Conservation (phyloP, 2,329 filamentous ascomycete genomes). For the Lojkania enalia region DNA sequence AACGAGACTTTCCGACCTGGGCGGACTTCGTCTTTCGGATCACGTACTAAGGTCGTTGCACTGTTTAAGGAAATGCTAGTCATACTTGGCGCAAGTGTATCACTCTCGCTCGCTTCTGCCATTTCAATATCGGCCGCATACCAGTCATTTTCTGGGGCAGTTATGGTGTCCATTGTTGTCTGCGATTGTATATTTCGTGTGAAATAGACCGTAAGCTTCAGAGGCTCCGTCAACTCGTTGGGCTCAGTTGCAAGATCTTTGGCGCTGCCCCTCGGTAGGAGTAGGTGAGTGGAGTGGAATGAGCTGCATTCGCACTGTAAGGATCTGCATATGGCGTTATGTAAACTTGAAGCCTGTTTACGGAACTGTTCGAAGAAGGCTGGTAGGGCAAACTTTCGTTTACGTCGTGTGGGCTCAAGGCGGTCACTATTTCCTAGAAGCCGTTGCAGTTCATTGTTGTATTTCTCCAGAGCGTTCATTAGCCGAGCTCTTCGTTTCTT, state of each 20-base stretch:
- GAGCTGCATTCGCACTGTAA: background rate
- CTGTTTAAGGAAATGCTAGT: background rate
- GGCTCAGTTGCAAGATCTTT: background rate
- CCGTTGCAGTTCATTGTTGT: background rate
- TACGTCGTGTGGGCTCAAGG: background rate
- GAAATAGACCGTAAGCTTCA: background rate
- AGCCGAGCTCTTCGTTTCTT: background rate
- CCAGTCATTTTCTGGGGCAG: background rate
- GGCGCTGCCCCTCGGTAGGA: background rate
- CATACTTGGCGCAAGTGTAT: background rate
- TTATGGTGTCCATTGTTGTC: background rate
- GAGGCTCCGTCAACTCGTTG: background rate
- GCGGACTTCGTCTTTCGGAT: background rate
- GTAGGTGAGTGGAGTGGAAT: background rate
- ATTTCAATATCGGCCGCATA: background rate
- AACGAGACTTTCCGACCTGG: background rate
- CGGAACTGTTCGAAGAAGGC: background rate
- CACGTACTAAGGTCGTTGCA: background rate
- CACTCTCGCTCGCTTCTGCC: background rate
- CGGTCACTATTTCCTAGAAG: background rate
- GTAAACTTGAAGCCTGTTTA: background rate
- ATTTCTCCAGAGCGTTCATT: background rate
- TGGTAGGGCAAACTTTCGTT: background rate
- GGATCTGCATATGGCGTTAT: background rate
- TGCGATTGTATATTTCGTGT: background rate